Evolutionary conservation across 192 early-diverging fungal genomes (phyloP).

Genomic region (Coemansia sp.): DNA sequence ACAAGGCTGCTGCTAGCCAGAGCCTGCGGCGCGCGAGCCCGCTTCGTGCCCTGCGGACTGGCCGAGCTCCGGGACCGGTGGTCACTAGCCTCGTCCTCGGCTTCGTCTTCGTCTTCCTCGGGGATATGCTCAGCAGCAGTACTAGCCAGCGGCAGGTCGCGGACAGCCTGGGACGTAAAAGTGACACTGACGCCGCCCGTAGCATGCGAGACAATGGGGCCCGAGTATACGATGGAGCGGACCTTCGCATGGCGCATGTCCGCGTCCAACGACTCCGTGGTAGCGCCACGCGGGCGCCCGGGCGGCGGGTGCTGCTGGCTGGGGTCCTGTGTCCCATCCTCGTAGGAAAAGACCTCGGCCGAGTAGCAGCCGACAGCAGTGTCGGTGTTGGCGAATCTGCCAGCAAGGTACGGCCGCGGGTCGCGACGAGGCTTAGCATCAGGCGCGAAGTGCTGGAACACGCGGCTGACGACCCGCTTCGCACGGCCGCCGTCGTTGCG

Average conservation of each 20-base stretch:
- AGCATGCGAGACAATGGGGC: slow-evolving; percentile 37
- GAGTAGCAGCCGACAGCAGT: slow-evolving; percentile 45
- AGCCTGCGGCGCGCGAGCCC: slow-evolving; percentile 5
- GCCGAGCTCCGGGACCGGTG: background rate
- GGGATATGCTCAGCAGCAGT: slow-evolving; percentile 16
- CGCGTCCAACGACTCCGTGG: slow-evolving; percentile 29
- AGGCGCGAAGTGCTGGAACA: slow-evolving; percentile 31
- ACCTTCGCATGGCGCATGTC: slow-evolving; percentile 6
- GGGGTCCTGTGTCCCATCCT: background rate
- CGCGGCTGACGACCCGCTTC: slow-evolving; percentile 44
- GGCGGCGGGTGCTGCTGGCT: background rate
- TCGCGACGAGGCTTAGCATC: slow-evolving; percentile 12
- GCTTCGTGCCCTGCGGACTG: slow-evolving; percentile 22
- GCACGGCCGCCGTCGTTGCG: slow-evolving; percentile 15
- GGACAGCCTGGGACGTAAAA: slow-evolving; percentile 48
- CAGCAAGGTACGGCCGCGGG: slow-evolving; percentile 26
- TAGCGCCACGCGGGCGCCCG: slow-evolving; percentile 22
- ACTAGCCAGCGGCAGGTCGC: slow-evolving; percentile 28
- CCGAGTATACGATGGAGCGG: slow-evolving; percentile 49
- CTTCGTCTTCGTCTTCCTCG: slow-evolving; percentile 26
- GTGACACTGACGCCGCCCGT: slow-evolving; percentile 53
- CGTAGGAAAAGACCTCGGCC: slow-evolving; percentile 37
- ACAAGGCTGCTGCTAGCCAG: background rate
- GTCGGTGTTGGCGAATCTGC: slow-evolving; percentile 45
- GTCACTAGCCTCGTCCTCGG: background rate